Percentiles rank a stretch among this genome's conserved stretches.
phyloP scores from a whole-genome alignment of 306 rosid genomes.

The Prunus salicina region DNA sequence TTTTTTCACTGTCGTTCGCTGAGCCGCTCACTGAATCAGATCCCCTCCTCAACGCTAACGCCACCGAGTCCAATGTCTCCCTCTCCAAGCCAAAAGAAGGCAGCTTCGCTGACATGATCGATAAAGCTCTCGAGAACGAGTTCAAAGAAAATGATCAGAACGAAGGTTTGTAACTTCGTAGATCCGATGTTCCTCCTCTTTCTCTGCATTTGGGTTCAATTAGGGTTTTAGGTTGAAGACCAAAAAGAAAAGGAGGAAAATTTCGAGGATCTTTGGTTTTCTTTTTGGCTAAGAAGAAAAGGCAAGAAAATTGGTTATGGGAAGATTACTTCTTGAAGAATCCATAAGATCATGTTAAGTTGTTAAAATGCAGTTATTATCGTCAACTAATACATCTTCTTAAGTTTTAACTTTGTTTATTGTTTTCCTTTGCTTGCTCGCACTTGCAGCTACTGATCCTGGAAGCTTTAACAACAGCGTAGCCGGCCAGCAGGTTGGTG shows the following conservation, averaged over 20 bases:
- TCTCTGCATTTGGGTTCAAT: neutral
- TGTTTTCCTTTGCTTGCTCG: neutral
- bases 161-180: constrained; percentile 53
- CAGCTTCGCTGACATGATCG: constrained; percentile 91
- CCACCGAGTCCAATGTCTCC: constrained; percentile 65
- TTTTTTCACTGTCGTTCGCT: constrained; percentile 44
- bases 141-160: constrained; percentile 88
- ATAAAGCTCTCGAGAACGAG: constrained; percentile 91
- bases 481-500: constrained; percentile 94
- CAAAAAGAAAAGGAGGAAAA: neutral
- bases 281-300: neutral
- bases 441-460: constrained; percentile 63
- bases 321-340: neutral
- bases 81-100: constrained; percentile 62
- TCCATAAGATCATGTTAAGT: neutral
- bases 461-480: constrained; percentile 97
- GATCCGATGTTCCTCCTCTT: constrained; percentile 26
- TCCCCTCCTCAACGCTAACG: constrained; percentile 48
- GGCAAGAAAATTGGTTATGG: neutral
- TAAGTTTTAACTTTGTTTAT: neutral
- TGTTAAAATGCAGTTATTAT: neutral
- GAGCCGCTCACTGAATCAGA: constrained; percentile 38
- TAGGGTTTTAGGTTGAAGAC: constrained; percentile 11
- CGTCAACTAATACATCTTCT: neutral
- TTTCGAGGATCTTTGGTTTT: neutral